Percentiles rank a stretch among this genome's conserved stretches.
Evolutionary conservation across 2,329 filamentous ascomycete species (phyloP).

Genomic region (Monosporascus cannonballus): DNA sequence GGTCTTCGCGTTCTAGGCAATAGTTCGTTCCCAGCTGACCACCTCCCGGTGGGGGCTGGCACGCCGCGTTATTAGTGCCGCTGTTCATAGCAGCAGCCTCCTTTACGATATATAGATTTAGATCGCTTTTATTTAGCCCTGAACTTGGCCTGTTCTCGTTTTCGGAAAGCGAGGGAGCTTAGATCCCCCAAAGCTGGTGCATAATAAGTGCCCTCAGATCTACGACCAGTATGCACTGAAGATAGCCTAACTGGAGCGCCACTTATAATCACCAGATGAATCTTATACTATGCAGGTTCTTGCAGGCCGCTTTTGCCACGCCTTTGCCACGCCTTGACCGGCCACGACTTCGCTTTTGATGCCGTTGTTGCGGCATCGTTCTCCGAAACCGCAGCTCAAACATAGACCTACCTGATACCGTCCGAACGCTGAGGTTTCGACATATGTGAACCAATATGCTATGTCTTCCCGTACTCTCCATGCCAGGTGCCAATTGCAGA

Average conservation of each 20-base stretch:
- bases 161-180: neutral
- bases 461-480: too few species aligned
- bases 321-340: too few species aligned
- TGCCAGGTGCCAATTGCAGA: too few species aligned
- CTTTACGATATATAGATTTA: neutral
- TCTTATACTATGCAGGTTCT: neutral
- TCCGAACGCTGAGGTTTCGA: neutral
- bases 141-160: neutral
- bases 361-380: neutral
- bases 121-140: neutral
- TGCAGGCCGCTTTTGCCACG: neutral
- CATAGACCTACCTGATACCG: neutral
- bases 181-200: neutral
- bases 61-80: neutral
- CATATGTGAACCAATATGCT: neutral
- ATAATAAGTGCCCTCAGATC: neutral
- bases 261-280: neutral
- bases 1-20: constrained; percentile 83
- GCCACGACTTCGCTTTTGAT: neutral
- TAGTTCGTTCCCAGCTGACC: neutral
- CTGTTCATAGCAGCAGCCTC: neutral
- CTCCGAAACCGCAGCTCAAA: neutral
- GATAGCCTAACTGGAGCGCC: neutral
- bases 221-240: neutral
- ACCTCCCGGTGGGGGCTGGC: neutral